Evolutionary conservation across 176 grass and related monocot genomes (phyloP).

Genomic region (bread wheat (Triticum aestivum)): DNA sequence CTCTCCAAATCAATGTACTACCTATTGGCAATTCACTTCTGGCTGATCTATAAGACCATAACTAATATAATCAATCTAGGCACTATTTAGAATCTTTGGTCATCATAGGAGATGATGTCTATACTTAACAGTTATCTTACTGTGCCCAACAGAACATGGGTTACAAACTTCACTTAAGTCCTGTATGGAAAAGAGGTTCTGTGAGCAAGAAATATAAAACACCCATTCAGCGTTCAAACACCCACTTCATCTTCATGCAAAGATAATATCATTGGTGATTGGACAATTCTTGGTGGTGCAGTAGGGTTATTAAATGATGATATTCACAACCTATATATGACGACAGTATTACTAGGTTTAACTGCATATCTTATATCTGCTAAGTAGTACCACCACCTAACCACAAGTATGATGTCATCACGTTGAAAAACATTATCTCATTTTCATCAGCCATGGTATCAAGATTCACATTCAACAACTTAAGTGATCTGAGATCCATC

Average conservation of each 20-base stretch:
- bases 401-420: constrained; percentile 16
- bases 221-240: background rate
- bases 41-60: background rate
- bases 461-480: background rate
- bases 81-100: background rate
- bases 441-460: too few species aligned
- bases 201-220: background rate
- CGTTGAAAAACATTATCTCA: background rate
- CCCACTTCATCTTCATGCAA: constrained; percentile 10
- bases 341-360: background rate
- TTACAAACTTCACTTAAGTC: constrained; percentile 2
- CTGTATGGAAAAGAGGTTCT: background rate
- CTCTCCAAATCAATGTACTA: constrained; percentile 2
- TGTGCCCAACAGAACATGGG: background rate
- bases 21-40: constrained; percentile 4
- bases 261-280: constrained; percentile 8
- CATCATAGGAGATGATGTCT: background rate
- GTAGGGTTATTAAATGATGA: constrained; percentile 11
- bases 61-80: constrained; percentile 2
- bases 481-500: background rate
- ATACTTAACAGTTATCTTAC: constrained; percentile 3
- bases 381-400: constrained; percentile 13
- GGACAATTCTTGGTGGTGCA: background rate
- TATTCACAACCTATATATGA: constrained; percentile 2
- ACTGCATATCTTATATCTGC: constrained; percentile 21